These are phyloP conservation scores for Flaveria brownii DNA, from an alignment of 129 eudicot genomes.

Conservation along the genomic window DNA sequence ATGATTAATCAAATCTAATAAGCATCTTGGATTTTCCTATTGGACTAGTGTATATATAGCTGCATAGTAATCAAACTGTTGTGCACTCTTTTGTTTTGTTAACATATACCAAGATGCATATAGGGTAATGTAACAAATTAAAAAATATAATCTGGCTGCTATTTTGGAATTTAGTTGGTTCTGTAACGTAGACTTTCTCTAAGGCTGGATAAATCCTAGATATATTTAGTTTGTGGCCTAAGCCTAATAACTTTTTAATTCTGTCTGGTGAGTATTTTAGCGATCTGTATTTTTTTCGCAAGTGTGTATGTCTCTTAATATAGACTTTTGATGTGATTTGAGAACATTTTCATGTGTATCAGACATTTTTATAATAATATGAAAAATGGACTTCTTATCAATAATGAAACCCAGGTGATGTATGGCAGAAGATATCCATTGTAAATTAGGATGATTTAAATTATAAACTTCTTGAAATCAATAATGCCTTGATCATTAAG, in stretches of 20 bases:
- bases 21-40: background rate
- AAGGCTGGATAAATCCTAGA: background rate
- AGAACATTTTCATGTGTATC: too few relatives aligned
- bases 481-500: constrained; percentile 49
- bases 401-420: too few relatives aligned
- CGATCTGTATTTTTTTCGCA: too few relatives aligned
- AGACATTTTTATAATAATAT: too few relatives aligned
- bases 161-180: background rate
- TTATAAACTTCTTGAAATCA: constrained; percentile 40
- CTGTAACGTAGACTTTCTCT: background rate
- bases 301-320: too few relatives aligned
- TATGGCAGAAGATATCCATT: constrained; percentile 36
- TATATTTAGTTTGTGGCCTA: background rate
- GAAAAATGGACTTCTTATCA: too few relatives aligned
- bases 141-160: background rate
- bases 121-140: too few relatives aligned
- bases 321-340: too few relatives aligned
- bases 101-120: background rate
- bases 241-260: background rate
- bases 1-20: background rate
- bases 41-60: too few relatives aligned
- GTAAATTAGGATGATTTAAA: constrained; percentile 29
- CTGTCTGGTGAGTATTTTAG: too few relatives aligned
- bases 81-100: background rate
- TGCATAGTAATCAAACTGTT: background rate